Conservation (phyloP, 2,329 filamentous ascomycete species). For the Cladosporium sphaerospermum region DNA sequence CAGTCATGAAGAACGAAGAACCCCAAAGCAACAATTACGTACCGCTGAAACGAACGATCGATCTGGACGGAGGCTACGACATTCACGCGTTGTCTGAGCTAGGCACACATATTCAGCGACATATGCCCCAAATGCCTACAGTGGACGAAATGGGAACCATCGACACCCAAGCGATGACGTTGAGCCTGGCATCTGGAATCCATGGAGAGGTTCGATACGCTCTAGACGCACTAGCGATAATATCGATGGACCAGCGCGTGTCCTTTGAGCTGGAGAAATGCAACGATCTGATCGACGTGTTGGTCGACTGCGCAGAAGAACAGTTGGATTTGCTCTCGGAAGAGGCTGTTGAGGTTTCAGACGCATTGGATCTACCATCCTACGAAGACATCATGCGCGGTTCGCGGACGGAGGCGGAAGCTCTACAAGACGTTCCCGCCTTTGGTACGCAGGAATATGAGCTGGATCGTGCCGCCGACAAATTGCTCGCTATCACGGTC, state of each 20-base stretch:
- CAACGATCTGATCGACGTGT: slow-evolving; percentile 79
- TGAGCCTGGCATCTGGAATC: slow-evolving; percentile 84
- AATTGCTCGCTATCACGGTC: slow-evolving; percentile 82
- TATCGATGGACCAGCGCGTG: slow-evolving; percentile 60
- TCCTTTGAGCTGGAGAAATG: slow-evolving; percentile 66
- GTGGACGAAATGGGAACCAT: slow-evolving; percentile 77
- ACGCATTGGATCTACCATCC: slow-evolving; percentile 72
- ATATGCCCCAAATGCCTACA: slow-evolving; percentile 68
- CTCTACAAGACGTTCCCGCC: slow-evolving; percentile 63
- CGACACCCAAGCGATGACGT: slow-evolving; percentile 82
- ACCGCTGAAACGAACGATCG: slow-evolving; percentile 21
- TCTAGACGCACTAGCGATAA: slow-evolving; percentile 70
- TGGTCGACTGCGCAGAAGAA: slow-evolving; percentile 86
- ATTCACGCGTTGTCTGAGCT: slow-evolving; percentile 58
- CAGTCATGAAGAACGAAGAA: slow-evolving; percentile 30
- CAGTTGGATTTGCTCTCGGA: slow-evolving; percentile 81
- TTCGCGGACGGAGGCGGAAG: slow-evolving; percentile 59
- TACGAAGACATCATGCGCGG: slow-evolving; percentile 84
- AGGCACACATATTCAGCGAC: slow-evolving; percentile 59
- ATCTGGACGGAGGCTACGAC: slow-evolving; percentile 61
- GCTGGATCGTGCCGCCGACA: slow-evolving; percentile 78
- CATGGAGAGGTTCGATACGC: slow-evolving; percentile 84
- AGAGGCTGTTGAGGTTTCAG: slow-evolving; percentile 76
- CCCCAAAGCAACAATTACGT: slow-evolving; percentile 28
- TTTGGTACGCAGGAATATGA: slow-evolving; percentile 75